Percentiles rank a stretch among this genome's conserved stretches.
Conservation (phyloP, 768 basidiomycete species). For the Leccinellum albellum region DNA sequence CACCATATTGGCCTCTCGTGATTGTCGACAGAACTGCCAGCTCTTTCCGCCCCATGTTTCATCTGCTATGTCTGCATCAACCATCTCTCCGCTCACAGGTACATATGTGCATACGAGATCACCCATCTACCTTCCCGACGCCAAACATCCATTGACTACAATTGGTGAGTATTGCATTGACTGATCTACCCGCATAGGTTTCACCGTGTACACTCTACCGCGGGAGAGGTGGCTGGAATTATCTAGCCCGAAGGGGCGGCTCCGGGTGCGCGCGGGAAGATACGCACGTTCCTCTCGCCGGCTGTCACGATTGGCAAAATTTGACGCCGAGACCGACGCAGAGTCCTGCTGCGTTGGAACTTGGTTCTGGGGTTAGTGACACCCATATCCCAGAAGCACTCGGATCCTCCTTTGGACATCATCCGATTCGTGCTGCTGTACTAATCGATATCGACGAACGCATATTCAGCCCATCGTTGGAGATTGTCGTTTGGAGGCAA, state of each 20-base stretch:
- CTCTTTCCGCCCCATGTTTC: neutral
- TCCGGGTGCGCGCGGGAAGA: neutral
- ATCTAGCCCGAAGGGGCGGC: conserved; percentile 3
- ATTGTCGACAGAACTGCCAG: neutral
- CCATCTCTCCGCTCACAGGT: conserved; percentile 3
- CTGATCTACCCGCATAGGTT: conserved; percentile 2
- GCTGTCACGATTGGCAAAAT: neutral
- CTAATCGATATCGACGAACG: neutral
- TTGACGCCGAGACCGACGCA: neutral
- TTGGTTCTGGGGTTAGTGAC: conserved; percentile 2
- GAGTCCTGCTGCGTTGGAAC: neutral
- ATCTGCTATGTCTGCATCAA: neutral
- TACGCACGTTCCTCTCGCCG: conserved; percentile 6
- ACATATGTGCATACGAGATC: neutral
- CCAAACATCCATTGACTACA: neutral
- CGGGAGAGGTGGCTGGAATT: conserved; percentile 5
- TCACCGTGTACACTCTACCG: conserved; percentile 9
- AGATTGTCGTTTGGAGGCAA: conserved; percentile 6
- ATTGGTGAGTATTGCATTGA: neutral
- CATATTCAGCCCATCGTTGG: conserved; percentile 4
- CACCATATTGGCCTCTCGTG: neutral
- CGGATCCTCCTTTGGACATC: neutral
- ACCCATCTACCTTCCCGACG: neutral
- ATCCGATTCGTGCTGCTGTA: neutral
- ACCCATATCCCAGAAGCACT: neutral